Evolutionary conservation across 371 early-diverging fungal species (phyloP).

Genomic region (Haplosporangium sp.): DNA sequence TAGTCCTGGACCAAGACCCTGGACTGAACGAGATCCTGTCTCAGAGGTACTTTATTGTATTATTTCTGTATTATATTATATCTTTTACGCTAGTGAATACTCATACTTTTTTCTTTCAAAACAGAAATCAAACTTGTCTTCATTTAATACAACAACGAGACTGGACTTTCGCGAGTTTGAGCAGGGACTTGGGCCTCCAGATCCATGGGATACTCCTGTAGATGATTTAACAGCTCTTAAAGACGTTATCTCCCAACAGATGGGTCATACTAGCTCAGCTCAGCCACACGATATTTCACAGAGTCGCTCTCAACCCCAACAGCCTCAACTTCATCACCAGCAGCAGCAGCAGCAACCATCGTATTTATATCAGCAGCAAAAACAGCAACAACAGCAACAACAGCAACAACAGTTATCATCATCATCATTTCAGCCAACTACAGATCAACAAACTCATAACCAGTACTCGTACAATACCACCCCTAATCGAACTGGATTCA

Average conservation of each 20-base stretch:
- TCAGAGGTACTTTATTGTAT: constrained; percentile 38
- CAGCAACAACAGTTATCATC: constrained; percentile 9
- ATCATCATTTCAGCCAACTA: constrained; percentile 22
- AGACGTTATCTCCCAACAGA: constrained; percentile 43
- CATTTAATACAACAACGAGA: constrained; percentile 29
- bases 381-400: constrained; percentile 23
- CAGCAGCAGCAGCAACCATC: constrained; percentile 18
- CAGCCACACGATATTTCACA: constrained; percentile 10
- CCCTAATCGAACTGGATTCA: constrained; percentile 15
- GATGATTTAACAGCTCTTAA: constrained; percentile 61
- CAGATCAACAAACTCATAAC: constrained; percentile 5
- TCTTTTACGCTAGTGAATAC: too few relatives aligned
- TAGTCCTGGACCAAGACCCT: constrained; percentile 24
- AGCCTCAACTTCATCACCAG: constrained; percentile 15
- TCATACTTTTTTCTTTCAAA: too few relatives aligned
- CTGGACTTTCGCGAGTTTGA: constrained; percentile 77
- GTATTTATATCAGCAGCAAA: constrained; percentile 27
- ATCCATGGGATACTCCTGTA: constrained; percentile 80
- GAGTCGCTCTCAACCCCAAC: constrained; percentile 15
- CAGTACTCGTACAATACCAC: constrained; percentile 14
- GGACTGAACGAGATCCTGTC: constrained; percentile 24
- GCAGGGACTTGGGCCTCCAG: constrained; percentile 77
- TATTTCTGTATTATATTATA: too few relatives aligned
- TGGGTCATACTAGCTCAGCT: constrained; percentile 24
- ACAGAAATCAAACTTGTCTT: constrained; percentile 38